Percentiles rank a stretch among this genome's conserved stretches.
Evolutionary conservation across 352 stramenopile genomes (phyloP).

Genomic region (Pythium apleroticum): DNA sequence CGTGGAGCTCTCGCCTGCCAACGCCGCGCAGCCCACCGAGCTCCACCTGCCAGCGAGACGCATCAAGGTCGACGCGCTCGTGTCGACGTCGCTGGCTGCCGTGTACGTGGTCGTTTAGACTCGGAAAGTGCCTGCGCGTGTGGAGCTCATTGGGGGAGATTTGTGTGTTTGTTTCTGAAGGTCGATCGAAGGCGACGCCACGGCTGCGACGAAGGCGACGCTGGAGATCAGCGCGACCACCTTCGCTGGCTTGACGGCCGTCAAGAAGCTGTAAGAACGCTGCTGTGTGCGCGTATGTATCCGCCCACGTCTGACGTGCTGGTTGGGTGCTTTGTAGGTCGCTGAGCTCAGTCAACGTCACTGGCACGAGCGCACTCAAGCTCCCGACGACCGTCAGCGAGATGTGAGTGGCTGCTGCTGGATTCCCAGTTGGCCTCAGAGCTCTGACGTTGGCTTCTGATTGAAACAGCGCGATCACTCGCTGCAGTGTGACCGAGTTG

Average conservation of each 20-base stretch:
- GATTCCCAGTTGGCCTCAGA: no score
- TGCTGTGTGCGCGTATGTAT: background rate
- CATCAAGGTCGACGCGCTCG: conserved; percentile 2
- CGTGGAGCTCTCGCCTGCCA: background rate
- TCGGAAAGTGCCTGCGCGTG: no score
- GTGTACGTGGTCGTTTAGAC: background rate
- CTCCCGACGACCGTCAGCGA: background rate
- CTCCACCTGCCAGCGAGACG: background rate
- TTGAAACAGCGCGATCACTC: background rate
- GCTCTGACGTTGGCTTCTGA: no score
- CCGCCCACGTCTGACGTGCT: background rate
- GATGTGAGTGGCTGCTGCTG: background rate
- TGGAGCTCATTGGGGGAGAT: no score
- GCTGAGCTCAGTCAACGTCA: conserved; percentile 2
- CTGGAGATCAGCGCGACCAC: background rate
- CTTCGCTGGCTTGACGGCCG: background rate
- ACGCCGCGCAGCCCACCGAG: conserved; percentile 1
- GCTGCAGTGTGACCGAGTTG: background rate
- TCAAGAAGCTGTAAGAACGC: background rate
- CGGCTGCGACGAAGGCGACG: background rate
- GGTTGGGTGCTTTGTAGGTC: background rate
- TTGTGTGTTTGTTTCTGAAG: background rate
- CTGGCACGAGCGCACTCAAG: background rate
- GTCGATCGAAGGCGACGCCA: background rate
- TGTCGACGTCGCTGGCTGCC: background rate